Evolutionary conservation across 331 rosid species (phyloP).

Genomic region (Rosa hybrid): DNA sequence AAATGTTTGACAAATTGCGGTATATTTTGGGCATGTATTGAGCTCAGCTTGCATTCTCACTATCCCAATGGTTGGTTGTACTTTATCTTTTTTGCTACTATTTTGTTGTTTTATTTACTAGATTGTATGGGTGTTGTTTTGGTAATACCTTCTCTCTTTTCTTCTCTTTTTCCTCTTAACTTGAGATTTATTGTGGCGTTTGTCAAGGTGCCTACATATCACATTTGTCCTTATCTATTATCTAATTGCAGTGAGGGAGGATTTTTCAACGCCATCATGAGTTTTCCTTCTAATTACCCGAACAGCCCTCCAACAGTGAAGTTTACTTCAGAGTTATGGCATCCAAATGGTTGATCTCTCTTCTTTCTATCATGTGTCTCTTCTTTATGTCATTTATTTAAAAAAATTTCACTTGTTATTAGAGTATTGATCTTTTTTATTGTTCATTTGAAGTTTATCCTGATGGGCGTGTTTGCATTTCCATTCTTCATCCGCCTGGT

Average conservation of each 20-base stretch:
- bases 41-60: not conserved
- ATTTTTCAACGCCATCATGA: constrained; percentile 95
- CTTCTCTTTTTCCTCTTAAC: too few species aligned
- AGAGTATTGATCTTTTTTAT: constrained; percentile 16
- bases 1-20: not conserved
- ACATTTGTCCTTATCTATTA: constrained; percentile 22
- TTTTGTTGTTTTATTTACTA: not conserved
- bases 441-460: constrained; percentile 67
- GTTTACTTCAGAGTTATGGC: constrained; percentile 93
- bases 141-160: not conserved
- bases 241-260: constrained; percentile 80
- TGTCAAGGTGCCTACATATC: not conserved
- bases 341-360: constrained; percentile 81
- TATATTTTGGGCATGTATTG: not conserved
- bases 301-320: constrained; percentile 95
- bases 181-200: not conserved
- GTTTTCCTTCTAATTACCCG: constrained; percentile 88
- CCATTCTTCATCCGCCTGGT: constrained; percentile 99
- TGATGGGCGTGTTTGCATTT: constrained; percentile 99
- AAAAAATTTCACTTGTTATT: constrained; percentile 2
- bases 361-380: not conserved
- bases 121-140: not conserved
- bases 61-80: not conserved
- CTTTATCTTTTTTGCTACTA: not conserved
- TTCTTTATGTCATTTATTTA: not conserved